These are phyloP conservation scores for Ophiostoma triangulosporum DNA, from an alignment of 2,329 filamentous ascomycete species.

Conservation along the genomic window DNA sequence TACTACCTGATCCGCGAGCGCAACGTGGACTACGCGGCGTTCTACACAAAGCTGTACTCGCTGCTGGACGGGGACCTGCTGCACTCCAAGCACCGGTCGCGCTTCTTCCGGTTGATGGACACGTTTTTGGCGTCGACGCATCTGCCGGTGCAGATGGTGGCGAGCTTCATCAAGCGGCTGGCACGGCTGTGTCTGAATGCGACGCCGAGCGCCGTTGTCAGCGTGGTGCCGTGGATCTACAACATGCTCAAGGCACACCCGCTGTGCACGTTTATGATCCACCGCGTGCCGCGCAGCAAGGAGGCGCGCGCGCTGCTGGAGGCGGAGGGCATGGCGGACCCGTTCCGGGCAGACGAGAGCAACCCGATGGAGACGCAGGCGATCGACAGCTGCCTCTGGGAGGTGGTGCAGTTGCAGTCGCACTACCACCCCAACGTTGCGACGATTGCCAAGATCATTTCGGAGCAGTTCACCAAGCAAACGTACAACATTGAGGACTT, in stretches of 20 bases:
- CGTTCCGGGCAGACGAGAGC: constrained; percentile 59
- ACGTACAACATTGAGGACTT: constrained; percentile 96
- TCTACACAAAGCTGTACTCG: constrained; percentile 89
- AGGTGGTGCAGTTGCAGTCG: constrained; percentile 75
- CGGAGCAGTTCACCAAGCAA: constrained; percentile 94
- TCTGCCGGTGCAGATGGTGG: constrained; percentile 78
- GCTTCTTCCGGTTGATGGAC: constrained; percentile 84
- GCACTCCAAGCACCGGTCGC: constrained; percentile 86
- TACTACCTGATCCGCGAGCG: constrained; percentile 90
- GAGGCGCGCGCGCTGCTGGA: constrained; percentile 41
- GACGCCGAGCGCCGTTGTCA: constrained; percentile 79
- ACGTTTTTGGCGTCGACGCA: constrained; percentile 85
- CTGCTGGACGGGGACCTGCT: constrained; percentile 74
- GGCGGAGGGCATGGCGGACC: constrained; percentile 50
- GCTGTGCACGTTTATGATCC: constrained; percentile 89
- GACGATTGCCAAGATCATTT: constrained; percentile 82
- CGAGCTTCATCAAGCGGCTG: constrained; percentile 93
- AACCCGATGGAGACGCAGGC: constrained; percentile 79
- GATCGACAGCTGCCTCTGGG: constrained; percentile 90
- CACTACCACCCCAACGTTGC: constrained; percentile 98
- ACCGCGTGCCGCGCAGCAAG: constrained; percentile 52
- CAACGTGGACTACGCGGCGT: constrained; percentile 90
- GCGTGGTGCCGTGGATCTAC: constrained; percentile 85
- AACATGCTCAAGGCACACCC: constrained; percentile 87
- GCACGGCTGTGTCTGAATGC: constrained; percentile 73